phyloP scores from a whole-genome alignment of 2,329 filamentous ascomycete genomes.

The Talaromyces sp. region DNA sequence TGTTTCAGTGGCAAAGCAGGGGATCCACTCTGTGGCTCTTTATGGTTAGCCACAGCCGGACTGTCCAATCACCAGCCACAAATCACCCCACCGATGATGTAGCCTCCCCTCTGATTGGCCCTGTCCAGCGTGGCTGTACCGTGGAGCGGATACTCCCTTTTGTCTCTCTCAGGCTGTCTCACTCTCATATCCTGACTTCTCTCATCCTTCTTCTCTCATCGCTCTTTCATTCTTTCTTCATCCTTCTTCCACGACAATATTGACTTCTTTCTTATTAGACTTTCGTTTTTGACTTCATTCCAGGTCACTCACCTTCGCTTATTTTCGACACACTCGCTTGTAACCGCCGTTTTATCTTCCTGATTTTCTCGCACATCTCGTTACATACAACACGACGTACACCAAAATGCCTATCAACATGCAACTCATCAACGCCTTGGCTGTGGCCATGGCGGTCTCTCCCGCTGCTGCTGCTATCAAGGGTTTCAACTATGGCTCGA shows the following conservation, averaged over 20 bases:
- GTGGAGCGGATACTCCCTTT: constrained; percentile 3
- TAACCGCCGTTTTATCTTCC: constrained; percentile 18
- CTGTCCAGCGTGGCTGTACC: background rate
- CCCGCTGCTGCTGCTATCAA: constrained; percentile 39
- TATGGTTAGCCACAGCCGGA: constrained; percentile 7
- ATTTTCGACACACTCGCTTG: constrained; percentile 17
- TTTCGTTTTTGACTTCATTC: constrained; percentile 5
- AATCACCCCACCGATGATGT: background rate
- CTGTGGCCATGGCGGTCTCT: constrained; percentile 36
- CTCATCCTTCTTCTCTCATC: background rate
- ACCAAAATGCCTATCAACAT: constrained; percentile 28
- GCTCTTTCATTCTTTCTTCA: background rate
- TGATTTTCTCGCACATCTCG: constrained; percentile 12
- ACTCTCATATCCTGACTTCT: constrained; percentile 1
- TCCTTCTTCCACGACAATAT: background rate
- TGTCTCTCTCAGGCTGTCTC: background rate
- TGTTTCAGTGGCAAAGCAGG: constrained; percentile 8
- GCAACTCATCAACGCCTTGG: constrained; percentile 35
- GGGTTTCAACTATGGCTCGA: constrained; percentile 52
- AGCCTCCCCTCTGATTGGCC: background rate
- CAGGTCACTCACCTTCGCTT: constrained; percentile 16
- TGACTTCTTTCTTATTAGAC: background rate
- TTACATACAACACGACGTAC: constrained; percentile 8
- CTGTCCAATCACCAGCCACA: background rate
- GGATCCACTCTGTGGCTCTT: constrained; percentile 6